These are phyloP conservation scores for Cajanus cajan DNA, from an alignment of 306 rosid genomes.

Conservation along the genomic window DNA sequence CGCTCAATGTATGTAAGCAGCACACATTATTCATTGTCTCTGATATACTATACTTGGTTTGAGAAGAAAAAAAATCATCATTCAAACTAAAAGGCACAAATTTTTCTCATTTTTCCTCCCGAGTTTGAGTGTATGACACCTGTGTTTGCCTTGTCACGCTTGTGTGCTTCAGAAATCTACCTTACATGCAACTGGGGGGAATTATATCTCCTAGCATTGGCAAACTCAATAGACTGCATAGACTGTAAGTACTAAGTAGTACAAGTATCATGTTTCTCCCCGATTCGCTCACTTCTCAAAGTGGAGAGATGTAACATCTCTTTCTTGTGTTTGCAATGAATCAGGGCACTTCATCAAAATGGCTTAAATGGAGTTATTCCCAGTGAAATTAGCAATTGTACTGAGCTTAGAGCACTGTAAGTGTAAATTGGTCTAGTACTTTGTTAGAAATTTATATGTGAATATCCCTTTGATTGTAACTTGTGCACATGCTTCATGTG, in stretches of 20 bases:
- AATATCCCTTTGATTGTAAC: neutral
- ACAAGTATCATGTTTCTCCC: neutral
- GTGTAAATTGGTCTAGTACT: slow-evolving; percentile 27
- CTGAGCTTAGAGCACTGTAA: slow-evolving; percentile 90
- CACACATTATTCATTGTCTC: neutral
- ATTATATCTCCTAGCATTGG: slow-evolving; percentile 91
- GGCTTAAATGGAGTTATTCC: slow-evolving; percentile 90
- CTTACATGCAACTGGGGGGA: slow-evolving; percentile 89
- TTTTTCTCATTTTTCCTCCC: neutral
- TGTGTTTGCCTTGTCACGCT: slow-evolving; percentile 13
- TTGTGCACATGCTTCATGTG: slow-evolving; percentile 1
- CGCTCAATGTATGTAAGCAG: slow-evolving; percentile 56
- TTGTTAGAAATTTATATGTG: neutral
- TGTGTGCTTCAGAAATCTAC: slow-evolving; percentile 65
- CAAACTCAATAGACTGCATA: slow-evolving; percentile 77
- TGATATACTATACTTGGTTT: neutral
- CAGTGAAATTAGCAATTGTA: slow-evolving; percentile 72
- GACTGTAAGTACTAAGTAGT: slow-evolving; percentile 87
- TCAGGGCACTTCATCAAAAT: slow-evolving; percentile 94
- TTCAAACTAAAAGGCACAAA: neutral
- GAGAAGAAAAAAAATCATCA: neutral
- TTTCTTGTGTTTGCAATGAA: slow-evolving; percentile 17
- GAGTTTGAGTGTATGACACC: slow-evolving; percentile 15
- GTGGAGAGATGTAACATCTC: neutral
- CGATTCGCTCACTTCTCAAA: neutral